phyloP scores from a whole-genome alignment of 495 filamentous ascomycete genomes.

The Sporormia fimetaria region DNA sequence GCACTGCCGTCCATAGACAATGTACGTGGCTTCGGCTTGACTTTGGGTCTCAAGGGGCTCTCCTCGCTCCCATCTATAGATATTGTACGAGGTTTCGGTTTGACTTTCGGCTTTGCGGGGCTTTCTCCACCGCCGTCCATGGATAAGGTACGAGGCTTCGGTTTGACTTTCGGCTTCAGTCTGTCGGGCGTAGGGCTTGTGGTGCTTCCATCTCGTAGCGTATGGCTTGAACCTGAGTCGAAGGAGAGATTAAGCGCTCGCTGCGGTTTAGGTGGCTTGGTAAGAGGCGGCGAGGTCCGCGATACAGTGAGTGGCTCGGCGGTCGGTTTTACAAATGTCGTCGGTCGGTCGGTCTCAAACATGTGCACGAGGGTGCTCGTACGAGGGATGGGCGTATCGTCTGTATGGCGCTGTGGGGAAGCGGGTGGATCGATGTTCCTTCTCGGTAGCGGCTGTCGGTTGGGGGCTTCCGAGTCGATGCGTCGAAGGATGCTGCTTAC shows the following conservation, averaged over 20 bases:
- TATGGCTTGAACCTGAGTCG: background rate
- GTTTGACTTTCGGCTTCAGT: conserved; percentile 10
- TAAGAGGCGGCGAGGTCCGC: conserved; percentile 17
- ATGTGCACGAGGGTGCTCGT: conserved; percentile 49
- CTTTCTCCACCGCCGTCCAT: conserved; percentile 5
- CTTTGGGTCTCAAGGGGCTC: too few relatives aligned
- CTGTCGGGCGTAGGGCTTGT: conserved; percentile 1
- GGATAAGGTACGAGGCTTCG: background rate
- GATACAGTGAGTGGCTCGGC: conserved; percentile 1
- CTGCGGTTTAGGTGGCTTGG: conserved; percentile 24
- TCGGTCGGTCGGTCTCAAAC: conserved; percentile 40
- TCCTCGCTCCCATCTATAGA: background rate
- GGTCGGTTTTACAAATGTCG: background rate
- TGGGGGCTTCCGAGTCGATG: conserved; percentile 5
- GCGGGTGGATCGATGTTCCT: conserved; percentile 5
- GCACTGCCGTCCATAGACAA: background rate
- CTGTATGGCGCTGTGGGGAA: too few relatives aligned
- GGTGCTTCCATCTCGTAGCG: background rate
- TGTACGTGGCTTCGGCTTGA: background rate
- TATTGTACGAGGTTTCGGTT: background rate
- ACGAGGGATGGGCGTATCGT: conserved; percentile 43
- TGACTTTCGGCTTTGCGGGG: too few relatives aligned
- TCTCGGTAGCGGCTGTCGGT: conserved; percentile 1
- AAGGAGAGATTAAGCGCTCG: conserved; percentile 7
- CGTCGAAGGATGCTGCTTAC: conserved; percentile 16